A percentile compares a stretch with the other conserved stretches of the same genome.
These are phyloP conservation scores for Chalciporus sphaerocephalus DNA, from an alignment of 768 basidiomycete species.

Conservation along the genomic window DNA sequence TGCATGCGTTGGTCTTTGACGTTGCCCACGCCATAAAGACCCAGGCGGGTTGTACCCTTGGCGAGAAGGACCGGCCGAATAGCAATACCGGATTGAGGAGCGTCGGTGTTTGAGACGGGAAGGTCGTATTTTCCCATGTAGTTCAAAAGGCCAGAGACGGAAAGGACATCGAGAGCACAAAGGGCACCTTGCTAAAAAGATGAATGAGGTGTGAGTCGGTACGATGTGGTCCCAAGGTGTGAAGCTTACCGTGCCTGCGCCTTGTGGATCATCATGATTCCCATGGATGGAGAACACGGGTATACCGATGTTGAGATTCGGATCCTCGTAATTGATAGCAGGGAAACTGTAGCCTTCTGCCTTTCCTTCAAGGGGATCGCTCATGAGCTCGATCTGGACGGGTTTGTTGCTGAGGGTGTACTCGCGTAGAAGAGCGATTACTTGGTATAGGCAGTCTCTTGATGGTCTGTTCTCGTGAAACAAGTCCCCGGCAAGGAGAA, in stretches of 20 bases:
- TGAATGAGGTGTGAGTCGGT: background rate
- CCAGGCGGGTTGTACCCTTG: slow-evolving; percentile 84
- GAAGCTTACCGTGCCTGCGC: slow-evolving; percentile 74
- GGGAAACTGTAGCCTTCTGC: slow-evolving; percentile 90
- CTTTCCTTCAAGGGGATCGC: slow-evolving; percentile 89
- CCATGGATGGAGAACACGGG: slow-evolving; percentile 99
- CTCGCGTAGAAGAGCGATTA: slow-evolving; percentile 84
- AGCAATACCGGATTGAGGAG: slow-evolving; percentile 69
- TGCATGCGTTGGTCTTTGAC: slow-evolving; percentile 97
- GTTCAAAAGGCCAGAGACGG: slow-evolving; percentile 89
- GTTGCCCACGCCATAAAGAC: slow-evolving; percentile 93
- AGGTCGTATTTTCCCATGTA: slow-evolving; percentile 98
- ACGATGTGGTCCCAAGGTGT: background rate
- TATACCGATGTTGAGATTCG: slow-evolving; percentile 91
- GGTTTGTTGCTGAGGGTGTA: slow-evolving; percentile 87
- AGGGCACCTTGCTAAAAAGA: slow-evolving; percentile 85
- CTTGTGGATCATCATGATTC: slow-evolving; percentile 99
- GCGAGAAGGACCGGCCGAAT: slow-evolving; percentile 87
- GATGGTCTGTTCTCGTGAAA: slow-evolving; percentile 98
- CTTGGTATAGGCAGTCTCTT: slow-evolving; percentile 83
- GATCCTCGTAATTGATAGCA: slow-evolving; percentile 94
- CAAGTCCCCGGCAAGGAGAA: slow-evolving; percentile 91
- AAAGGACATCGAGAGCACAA: slow-evolving; percentile 91
- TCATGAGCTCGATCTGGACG: slow-evolving; percentile 85
- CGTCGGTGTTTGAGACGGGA: slow-evolving; percentile 61